Conservation (phyloP, 805 yeast genomes). For the Ogataea naganishii region DNA sequence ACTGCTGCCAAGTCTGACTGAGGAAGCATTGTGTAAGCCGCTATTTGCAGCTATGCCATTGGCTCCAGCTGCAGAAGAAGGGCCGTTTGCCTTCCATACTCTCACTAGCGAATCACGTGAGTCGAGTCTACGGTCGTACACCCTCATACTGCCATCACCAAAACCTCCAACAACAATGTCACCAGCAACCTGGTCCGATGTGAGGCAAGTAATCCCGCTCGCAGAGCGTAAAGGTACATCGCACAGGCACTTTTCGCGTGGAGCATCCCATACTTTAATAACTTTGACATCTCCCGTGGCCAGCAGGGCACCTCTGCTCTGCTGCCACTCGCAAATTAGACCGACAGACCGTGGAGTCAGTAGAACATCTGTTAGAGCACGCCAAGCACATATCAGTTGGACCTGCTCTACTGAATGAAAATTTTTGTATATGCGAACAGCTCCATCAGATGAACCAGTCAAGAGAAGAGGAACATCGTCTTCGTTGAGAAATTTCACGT, state of each 20-base stretch:
- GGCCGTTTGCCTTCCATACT: conserved; percentile 55
- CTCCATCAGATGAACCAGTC: conserved; percentile 91
- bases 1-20: conserved; percentile 16
- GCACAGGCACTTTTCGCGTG: conserved; percentile 75
- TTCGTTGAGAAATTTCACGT: conserved; percentile 78
- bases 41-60: conserved; percentile 7
- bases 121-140: conserved; percentile 83
- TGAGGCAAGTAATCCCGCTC: conserved; percentile 77
- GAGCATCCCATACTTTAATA: conserved; percentile 94
- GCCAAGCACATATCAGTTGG: conserved; percentile 79
- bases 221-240: conserved; percentile 91
- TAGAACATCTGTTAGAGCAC: conserved; percentile 81
- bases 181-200: conserved; percentile 95
- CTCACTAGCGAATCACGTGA: conserved; percentile 80
- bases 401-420: conserved; percentile 49
- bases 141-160: conserved; percentile 81
- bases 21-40: conserved; percentile 10
- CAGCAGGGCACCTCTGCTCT: conserved; percentile 80
- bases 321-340: conserved; percentile 92
- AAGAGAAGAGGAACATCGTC: conserved; percentile 82
- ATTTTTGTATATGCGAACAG: conserved; percentile 76
- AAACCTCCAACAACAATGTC: conserved; percentile 86
- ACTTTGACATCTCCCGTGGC: conserved; percentile 94
- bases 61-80: too few species aligned
- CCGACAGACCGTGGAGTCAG: conserved; percentile 79